A percentile compares a stretch with the other conserved stretches of the same genome.
Evolutionary conservation across 2,329 filamentous ascomycete species (phyloP).

Genomic region (Phaeomoniella chlamydospora): DNA sequence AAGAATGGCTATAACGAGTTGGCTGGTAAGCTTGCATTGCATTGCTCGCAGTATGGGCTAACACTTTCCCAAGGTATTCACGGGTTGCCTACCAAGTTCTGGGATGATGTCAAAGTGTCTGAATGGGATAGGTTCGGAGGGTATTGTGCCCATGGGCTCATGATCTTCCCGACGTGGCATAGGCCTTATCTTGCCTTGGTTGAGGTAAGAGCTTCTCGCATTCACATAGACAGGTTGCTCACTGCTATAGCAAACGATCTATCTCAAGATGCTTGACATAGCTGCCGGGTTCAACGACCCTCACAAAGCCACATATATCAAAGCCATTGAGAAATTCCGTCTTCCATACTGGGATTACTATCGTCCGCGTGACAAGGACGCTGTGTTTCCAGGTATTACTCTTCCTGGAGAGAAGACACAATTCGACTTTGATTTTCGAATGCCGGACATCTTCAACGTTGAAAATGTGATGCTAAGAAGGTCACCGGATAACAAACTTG

Average conservation of each 20-base stretch:
- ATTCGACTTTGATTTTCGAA: not conserved
- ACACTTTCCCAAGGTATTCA: too few relatives aligned
- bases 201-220: too few relatives aligned
- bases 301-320: slow-evolving; percentile 28
- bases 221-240: too few relatives aligned
- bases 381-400: slow-evolving; percentile 17
- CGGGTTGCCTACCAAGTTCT: too few relatives aligned
- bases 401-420: slow-evolving; percentile 6
- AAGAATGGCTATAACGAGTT: too few relatives aligned
- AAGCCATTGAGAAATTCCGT: slow-evolving; percentile 25
- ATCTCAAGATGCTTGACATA: slow-evolving; percentile 18
- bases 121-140: too few relatives aligned
- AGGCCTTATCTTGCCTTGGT: slow-evolving; percentile 57
- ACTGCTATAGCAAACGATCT: slow-evolving; percentile 21
- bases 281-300: slow-evolving; percentile 13
- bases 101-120: too few relatives aligned
- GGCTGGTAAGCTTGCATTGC: too few relatives aligned
- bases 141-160: slow-evolving; percentile 63
- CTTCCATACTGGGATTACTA: slow-evolving; percentile 35
- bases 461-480: slow-evolving; percentile 19
- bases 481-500: slow-evolving; percentile 20
- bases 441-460: not conserved
- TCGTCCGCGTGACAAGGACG: slow-evolving; percentile 8
- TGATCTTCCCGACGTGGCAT: slow-evolving; percentile 70
- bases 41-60: too few relatives aligned